These are phyloP conservation scores for Alternaria conjuncta DNA, from an alignment of 2,329 filamentous ascomycete genomes.

Conservation along the genomic window DNA sequence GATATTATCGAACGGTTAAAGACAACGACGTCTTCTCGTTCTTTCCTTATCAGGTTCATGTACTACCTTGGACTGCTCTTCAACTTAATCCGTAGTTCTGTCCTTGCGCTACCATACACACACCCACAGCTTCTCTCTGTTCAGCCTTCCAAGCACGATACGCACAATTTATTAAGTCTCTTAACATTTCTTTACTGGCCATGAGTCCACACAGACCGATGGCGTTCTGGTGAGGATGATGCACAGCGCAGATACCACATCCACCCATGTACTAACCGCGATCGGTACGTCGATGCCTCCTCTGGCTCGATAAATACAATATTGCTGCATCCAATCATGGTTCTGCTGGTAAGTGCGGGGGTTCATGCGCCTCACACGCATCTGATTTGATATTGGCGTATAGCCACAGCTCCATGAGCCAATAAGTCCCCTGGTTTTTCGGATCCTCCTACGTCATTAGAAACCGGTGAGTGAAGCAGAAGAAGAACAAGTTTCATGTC, in stretches of 20 bases:
- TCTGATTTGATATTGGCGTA: not conserved
- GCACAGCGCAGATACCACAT: not conserved
- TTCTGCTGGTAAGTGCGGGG: not conserved
- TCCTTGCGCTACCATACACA: no score
- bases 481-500: not conserved
- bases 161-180: not conserved
- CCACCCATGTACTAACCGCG: not conserved
- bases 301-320: no score
- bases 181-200: not conserved
- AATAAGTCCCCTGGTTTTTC: not conserved
- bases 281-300: not conserved
- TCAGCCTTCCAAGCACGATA: no score
- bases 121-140: no score
- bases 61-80: no score
- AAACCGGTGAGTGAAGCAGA: not conserved
- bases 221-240: not conserved
- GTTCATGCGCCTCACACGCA: not conserved
- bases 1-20: no score
- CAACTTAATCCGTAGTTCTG: no score
- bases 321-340: not conserved
- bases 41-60: no score
- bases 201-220: no score
- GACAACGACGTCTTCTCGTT: no score
- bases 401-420: not conserved
- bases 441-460: not conserved